phyloP scores from a whole-genome alignment of 805 yeast species.

The Candida boleticola region DNA sequence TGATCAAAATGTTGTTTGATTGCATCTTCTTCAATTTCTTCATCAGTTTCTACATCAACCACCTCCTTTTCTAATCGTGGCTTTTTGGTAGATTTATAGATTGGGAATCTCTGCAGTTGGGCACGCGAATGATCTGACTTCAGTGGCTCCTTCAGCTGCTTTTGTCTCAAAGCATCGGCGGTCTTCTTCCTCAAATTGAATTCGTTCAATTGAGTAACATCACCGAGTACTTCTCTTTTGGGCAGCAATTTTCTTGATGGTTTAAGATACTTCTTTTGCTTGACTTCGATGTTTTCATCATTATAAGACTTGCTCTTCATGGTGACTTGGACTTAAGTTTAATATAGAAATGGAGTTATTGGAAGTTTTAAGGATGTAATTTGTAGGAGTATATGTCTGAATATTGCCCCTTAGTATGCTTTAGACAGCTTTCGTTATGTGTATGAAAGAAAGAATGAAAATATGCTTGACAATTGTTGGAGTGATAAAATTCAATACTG shows the following conservation, averaged over 20 bases:
- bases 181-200: slow-evolving; percentile 10
- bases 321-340: neutral
- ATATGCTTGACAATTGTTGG: too few relatives aligned
- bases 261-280: slow-evolving; percentile 1
- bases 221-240: slow-evolving; percentile 28
- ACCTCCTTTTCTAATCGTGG: slow-evolving; percentile 18
- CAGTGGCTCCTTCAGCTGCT: neutral
- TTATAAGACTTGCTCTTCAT: slow-evolving; percentile 8
- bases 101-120: slow-evolving; percentile 11
- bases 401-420: too few relatives aligned
- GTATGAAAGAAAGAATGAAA: too few relatives aligned
- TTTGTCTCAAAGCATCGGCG: neutral
- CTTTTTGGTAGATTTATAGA: slow-evolving; percentile 19
- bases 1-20: slow-evolving; percentile 5
- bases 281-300: slow-evolving; percentile 18
- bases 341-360: neutral
- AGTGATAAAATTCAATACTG: neutral
- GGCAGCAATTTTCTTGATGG: slow-evolving; percentile 3
- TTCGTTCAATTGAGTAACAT: slow-evolving; percentile 24
- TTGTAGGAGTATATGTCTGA: too few relatives aligned
- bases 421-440: too few relatives aligned
- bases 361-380: too few relatives aligned
- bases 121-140: slow-evolving; percentile 6
- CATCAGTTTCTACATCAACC: slow-evolving; percentile 16
- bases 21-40: slow-evolving; percentile 12